phyloP scores from a whole-genome alignment of 2,329 filamentous ascomycete species.

The Exserohilum turcica region DNA sequence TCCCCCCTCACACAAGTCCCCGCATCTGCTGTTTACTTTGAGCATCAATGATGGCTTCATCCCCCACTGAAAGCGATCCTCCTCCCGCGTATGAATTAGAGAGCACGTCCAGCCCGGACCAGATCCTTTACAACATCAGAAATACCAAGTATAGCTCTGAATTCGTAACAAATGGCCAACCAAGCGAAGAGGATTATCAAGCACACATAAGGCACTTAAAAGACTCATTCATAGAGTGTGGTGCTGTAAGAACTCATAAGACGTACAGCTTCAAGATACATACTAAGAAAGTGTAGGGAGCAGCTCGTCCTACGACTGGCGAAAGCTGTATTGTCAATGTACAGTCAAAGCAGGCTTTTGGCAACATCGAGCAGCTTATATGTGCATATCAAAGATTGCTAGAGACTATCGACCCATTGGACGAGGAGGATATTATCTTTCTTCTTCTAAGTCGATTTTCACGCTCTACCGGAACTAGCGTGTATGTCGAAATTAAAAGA shows the following conservation, averaged over 20 bases:
- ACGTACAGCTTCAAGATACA: no score
- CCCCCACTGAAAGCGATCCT: background rate
- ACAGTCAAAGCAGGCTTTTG: background rate
- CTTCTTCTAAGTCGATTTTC: conserved; percentile 1
- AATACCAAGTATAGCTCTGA: background rate
- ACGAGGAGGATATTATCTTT: conserved; percentile 1
- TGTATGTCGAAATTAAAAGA: conserved; percentile 5
- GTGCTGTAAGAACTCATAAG: background rate
- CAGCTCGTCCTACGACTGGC: background rate
- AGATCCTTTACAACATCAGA: background rate
- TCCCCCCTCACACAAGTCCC: no score
- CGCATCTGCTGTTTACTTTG: background rate
- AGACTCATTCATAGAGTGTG: background rate
- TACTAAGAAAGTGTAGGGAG: background rate
- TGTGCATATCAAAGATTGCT: background rate
- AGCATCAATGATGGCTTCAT: background rate
- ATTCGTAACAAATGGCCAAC: background rate
- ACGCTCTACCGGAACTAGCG: background rate
- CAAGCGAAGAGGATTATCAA: background rate
- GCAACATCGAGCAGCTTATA: background rate
- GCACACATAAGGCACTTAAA: background rate
- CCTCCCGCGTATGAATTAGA: background rate
- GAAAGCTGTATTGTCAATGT: background rate
- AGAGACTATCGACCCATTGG: background rate
- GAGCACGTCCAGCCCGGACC: background rate